These are phyloP conservation scores for Thermothielavioides terrestris DNA, from an alignment of 495 filamentous ascomycete species.

Conservation along the genomic window DNA sequence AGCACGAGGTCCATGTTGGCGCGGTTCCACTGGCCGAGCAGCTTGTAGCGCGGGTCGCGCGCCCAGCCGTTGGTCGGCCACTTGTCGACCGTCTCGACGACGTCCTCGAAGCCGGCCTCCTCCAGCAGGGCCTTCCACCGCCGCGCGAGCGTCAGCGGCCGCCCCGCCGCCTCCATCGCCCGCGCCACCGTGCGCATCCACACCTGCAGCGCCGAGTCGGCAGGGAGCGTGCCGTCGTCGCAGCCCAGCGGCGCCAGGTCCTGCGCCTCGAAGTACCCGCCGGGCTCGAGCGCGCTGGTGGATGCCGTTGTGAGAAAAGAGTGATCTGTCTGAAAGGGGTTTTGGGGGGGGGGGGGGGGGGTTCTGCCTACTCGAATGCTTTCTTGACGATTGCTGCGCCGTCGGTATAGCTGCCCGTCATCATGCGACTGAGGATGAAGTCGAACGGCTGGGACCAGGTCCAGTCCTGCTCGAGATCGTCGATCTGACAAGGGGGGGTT, in stretches of 20 bases:
- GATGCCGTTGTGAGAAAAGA: too few relatives aligned
- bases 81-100: constrained; percentile 29
- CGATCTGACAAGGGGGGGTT: constrained; percentile 15
- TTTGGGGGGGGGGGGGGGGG: not conserved
- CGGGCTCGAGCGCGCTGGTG: constrained; percentile 17
- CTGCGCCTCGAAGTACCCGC: constrained; percentile 19
- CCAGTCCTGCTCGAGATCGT: constrained; percentile 42
- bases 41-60: constrained; percentile 44
- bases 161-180: constrained; percentile 11
- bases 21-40: constrained; percentile 39
- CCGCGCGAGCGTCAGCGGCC: constrained; percentile 20
- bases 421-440: constrained; percentile 36
- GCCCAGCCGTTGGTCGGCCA: constrained; percentile 46
- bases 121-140: constrained; percentile 34
- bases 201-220: constrained; percentile 15
- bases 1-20: not conserved
- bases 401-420: constrained; percentile 38
- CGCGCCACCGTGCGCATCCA: constrained; percentile 28
- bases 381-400: constrained; percentile 28
- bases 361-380: constrained; percentile 10
- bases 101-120: constrained; percentile 45
- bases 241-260: constrained; percentile 37
- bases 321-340: too few relatives aligned
- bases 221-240: constrained; percentile 39
- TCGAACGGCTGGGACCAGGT: constrained; percentile 37